Percentiles rank a stretch among this genome's conserved stretches.
These are phyloP conservation scores for Ammopiptanthus mongolicus DNA, from an alignment of 306 rosid species.

Conservation along the genomic window DNA sequence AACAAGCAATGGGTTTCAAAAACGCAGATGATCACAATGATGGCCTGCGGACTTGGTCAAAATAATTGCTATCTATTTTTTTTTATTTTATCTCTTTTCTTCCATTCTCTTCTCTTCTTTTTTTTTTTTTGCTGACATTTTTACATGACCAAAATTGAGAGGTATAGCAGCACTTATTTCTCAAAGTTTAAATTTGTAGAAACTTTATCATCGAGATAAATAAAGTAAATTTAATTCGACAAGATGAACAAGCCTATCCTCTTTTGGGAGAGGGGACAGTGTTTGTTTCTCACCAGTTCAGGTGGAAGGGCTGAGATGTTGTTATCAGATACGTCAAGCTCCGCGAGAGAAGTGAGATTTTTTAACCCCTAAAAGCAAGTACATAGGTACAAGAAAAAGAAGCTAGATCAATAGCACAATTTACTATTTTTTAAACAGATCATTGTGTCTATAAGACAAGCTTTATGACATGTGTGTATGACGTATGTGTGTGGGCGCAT, in stretches of 20 bases:
- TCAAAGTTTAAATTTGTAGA: not conserved
- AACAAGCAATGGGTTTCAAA: not conserved
- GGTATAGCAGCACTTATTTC: slow-evolving; percentile 7
- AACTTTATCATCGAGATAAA: not conserved
- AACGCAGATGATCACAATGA: not conserved
- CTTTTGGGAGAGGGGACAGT: not conserved
- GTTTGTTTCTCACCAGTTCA: slow-evolving; percentile 63
- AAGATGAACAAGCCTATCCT: slow-evolving; percentile 7
- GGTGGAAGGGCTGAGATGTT: slow-evolving; percentile 77
- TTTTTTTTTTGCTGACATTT: not conserved
- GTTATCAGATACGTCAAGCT: slow-evolving; percentile 84
- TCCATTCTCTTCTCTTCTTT: not conserved
- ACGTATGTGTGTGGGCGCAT: too few relatives aligned
- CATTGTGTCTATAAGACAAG: not conserved
- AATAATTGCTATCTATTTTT: not conserved
- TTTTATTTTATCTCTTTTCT: not conserved
- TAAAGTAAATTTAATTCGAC: not conserved
- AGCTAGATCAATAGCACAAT: not conserved
- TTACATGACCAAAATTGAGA: slow-evolving; percentile 1
- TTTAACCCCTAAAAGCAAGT: slow-evolving; percentile 60
- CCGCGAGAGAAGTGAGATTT: slow-evolving; percentile 58
- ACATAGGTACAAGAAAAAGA: not conserved
- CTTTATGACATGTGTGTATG: not conserved
- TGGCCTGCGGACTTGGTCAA: not conserved
- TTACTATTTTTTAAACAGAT: not conserved